Evolutionary conservation across 345 rosid genomes (phyloP), one percentile per base, ranked within the genome.

Genomic region (Dipteronia dyeriana): DNA sequence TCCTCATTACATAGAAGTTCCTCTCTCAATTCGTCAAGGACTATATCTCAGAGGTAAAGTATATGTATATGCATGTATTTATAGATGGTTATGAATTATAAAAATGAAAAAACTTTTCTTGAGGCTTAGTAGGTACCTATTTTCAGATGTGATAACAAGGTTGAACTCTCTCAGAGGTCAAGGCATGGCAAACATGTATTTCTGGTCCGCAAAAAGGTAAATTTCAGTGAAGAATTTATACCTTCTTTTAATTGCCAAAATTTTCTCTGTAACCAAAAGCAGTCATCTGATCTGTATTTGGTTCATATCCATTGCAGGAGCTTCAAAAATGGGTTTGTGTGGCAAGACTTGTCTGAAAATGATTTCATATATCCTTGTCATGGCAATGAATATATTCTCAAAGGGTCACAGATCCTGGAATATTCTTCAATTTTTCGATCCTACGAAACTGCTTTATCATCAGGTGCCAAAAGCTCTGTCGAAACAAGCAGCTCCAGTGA

Each of bases 181-280:
- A 74, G 91, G 88, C 79, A 84, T 88, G 84, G 93, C 93, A 12
- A 76, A 57, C 74, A 83, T 79, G 87, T 85, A 90, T 75, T 84
- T 91, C 29, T 90, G 92, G 96, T 91, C 96, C 49, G 79, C 91
- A 22, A 90, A 91, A 77, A 83, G 92, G 95, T 85, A 81, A 43
- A 17, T 3, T 41, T 65, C 31, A 1, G 19, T 5, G 14, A 26
- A 73, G 16, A 25, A 38, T 17, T 22, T 49, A 14, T 11, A 13
- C 39, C 59, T 51, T 53, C 43, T 19, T 17, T 23, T 66, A 26
- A 6, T 45, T 11, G 20, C 38, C 38, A 61, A 62, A 23, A 61
- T 63, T 38, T n/a, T 11, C 23, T 12, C 10, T 12, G 23, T 23
- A 43, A 39, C 7, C 16, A 61, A 23, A 23, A 6, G 9, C 16